Evolutionary conservation across 352 stramenopile species (phyloP), one percentile per base, ranked within the genome.

Genomic region (Phytophthora pini): DNA sequence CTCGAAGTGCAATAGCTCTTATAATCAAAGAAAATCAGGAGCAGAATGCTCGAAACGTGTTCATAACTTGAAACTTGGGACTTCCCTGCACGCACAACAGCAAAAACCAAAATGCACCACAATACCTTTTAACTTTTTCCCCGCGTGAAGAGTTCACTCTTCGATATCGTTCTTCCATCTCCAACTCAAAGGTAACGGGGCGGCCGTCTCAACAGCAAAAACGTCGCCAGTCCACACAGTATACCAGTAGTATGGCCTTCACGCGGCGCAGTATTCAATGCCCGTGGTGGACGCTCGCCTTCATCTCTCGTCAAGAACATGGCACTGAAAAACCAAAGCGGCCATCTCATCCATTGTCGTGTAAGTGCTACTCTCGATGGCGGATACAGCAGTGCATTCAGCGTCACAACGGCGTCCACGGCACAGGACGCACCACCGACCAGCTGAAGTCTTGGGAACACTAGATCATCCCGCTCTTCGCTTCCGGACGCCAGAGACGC

Each of bases 381-480:
- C 34, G 58, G 65, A 13, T 72, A 72, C 58, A 72, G 17, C 36
- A 72, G 20, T n/a, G 58, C 65, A 45, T 72, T 72, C 27, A 72
- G 46, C 32, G 65, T 60, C 51, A 72, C 65, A 31, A 72, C 24
- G 65, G 50, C 56, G 39, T 72, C 58, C 29, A 64, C 52, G 1
- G 65, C 52, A 47, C 50, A 52, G 15, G 58, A 59, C 13, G 43
- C 26, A 3, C 65, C 65, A 29, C 65, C 58, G 10, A 40, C 17
- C 12, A 58, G 22, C 31, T 51, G 51, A 10, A 56, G 9, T 34
- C 36, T 68, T 40, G 56, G 38, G 31, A 61, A 47, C 15, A 65
- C 22, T 13, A 41, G 11, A 50, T 54, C 48, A 7, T 61, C 20
- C 7, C 10, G 29, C 43, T 52, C 27, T 13, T 57, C 36, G 1